Base-by-base conservation (phyloP, 371 early-diverging fungal species). In the Funneliformis caledonium region DNA sequence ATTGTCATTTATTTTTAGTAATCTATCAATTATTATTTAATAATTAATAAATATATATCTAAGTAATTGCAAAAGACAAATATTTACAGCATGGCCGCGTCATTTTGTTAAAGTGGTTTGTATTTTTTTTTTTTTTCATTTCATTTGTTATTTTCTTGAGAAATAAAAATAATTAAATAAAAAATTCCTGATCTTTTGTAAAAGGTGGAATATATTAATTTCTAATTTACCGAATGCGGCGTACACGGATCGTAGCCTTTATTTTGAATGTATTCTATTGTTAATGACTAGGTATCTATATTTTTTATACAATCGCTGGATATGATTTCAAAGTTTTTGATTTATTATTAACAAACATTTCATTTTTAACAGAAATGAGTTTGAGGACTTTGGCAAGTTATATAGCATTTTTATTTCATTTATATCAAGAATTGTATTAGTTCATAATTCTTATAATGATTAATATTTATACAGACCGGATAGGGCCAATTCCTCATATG, bases 281-380 rank as follows among this genome's bases (percentile, higher is more conserved):
- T 76, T 76, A 50, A 76, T 76, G 76, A 76, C 76, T 11, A 76
- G 76, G 76, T 76, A 37, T 65, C 11, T 4, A 64, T 65, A 33
- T 65, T 31, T 7, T 6, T 12, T 68, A 7, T 68, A 68, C 33
- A n/a, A 26, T 76, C 3, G 5, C 45, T 48, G 19, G 10, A 45
- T 14, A 48, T 19, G 26, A 26, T 26, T 26, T 26, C 26, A 26
- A 26, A 26, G 26, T n/a, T 76, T 47, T 76, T 47, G 11, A 19
- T 33, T 14, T 67, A 42, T 42, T 42, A 42, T 16, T 68, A 37
- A 68, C 43, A 16, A 1, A 42, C n/a, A 50, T 45, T 45, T 76
- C 22, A 64, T 33, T 74, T 37, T 59, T 16, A 12, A 60, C 22
- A 64, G 73, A 52, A 73, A 43, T 42, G 56, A 76, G 45, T 76